Evolutionary conservation across 768 basidiomycete genomes (phyloP).

Genomic region (Cyathus striatus): DNA sequence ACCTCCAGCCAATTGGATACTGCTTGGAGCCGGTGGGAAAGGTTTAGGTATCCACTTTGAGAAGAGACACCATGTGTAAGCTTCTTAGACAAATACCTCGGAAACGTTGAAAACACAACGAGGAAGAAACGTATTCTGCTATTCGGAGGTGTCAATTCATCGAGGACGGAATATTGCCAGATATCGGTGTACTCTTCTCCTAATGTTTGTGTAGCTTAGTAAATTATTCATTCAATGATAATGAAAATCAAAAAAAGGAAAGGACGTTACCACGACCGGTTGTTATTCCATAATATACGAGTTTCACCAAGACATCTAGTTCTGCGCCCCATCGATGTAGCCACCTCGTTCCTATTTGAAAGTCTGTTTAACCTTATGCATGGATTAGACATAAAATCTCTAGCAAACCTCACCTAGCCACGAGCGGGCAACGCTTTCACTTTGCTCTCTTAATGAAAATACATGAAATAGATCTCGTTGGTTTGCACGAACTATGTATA

Average conservation of each 20-base stretch:
- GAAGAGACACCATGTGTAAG: conserved; percentile 34
- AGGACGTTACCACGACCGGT: conserved; percentile 63
- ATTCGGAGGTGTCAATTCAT: conserved; percentile 36
- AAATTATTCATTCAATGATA: conserved; percentile 3
- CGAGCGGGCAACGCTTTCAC: conserved; percentile 67
- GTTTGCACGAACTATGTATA: conserved; percentile 67
- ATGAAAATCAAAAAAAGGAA: neutral
- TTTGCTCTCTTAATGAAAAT: conserved; percentile 67
- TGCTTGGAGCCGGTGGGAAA: conserved; percentile 26
- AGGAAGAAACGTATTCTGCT: conserved; percentile 41
- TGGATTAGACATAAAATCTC: conserved; percentile 22
- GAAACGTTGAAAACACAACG: conserved; percentile 62
- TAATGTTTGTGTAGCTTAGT: conserved; percentile 69
- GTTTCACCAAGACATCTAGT: conserved; percentile 60
- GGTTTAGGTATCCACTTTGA: conserved; percentile 26
- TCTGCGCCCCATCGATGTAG: conserved; percentile 79
- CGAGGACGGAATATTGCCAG: conserved; percentile 59
- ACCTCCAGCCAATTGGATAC: conserved; percentile 53
- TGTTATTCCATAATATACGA: conserved; percentile 71
- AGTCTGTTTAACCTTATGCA: no score
- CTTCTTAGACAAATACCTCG: conserved; percentile 55
- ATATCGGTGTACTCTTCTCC: conserved; percentile 92
- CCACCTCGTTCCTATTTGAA: conserved; percentile 80
- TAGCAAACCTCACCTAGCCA: conserved; percentile 58
- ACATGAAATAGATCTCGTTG: conserved; percentile 81